Evolutionary conservation across 177 flowering plant genomes (phyloP).

Genomic region (Vitis hybrid): DNA sequence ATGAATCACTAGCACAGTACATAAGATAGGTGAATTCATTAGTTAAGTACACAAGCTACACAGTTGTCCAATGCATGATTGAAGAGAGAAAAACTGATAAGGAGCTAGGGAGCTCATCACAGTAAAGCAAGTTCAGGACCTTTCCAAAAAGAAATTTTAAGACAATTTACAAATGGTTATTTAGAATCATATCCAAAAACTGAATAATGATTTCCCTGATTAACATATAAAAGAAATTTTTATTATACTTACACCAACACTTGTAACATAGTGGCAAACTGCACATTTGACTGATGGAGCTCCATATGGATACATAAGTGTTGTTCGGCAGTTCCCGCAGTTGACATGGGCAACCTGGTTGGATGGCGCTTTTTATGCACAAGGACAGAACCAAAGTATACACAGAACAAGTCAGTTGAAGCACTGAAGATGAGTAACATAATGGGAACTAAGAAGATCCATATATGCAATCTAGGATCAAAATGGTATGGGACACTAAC

Average conservation of each 20-base stretch:
- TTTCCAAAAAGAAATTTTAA: neutral
- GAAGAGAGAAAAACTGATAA: neutral
- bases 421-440: neutral
- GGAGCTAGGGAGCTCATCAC: neutral
- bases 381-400: constrained; percentile 10
- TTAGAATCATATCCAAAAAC: neutral
- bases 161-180: neutral
- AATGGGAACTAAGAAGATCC: too few relatives aligned
- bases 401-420: constrained; percentile 12
- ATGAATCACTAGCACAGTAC: too few relatives aligned
- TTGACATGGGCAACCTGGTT: constrained; percentile 69
- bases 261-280: constrained; percentile 77
- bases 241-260: constrained; percentile 58
- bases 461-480: too few relatives aligned
- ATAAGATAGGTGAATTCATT: too few relatives aligned
- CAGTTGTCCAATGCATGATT: neutral
- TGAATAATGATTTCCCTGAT: neutral
- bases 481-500: too few relatives aligned
- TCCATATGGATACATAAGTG: constrained; percentile 88
- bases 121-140: neutral
- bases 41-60: neutral
- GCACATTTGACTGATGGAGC: constrained; percentile 97
- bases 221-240: neutral
- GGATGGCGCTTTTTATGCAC: constrained; percentile 35
- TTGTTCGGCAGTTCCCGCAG: constrained; percentile 84